Percentiles rank a stretch among this genome's conserved stretches.
These are phyloP conservation scores for Pulicaria dysenterica DNA, from an alignment of 129 eudicot species.

Conservation along the genomic window DNA sequence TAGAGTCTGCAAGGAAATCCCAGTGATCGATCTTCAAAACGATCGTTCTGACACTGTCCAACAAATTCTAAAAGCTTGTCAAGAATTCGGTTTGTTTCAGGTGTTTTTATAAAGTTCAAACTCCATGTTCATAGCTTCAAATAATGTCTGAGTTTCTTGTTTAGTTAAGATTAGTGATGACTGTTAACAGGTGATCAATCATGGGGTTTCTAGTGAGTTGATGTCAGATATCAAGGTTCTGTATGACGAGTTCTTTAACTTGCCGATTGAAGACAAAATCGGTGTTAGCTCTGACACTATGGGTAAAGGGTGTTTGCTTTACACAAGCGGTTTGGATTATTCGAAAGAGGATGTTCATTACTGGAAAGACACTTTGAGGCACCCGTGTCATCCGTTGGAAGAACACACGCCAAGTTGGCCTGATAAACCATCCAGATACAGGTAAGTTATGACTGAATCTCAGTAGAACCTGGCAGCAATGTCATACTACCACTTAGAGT, in stretches of 20 bases:
- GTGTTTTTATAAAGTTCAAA: conserved; percentile 27
- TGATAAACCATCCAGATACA: conserved; percentile 42
- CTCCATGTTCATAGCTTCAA: neutral
- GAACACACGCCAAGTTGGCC: conserved; percentile 43
- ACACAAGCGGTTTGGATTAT: conserved; percentile 38
- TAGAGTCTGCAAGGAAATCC: conserved; percentile 41
- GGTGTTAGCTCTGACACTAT: conserved; percentile 31
- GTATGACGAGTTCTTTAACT: conserved; percentile 49
- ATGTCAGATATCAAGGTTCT: conserved; percentile 39
- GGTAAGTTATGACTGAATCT: conserved; percentile 6
- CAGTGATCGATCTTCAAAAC: conserved; percentile 39
- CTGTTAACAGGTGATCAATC: conserved; percentile 42
- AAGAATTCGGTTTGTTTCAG: conserved; percentile 57
- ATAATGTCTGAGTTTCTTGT: neutral
- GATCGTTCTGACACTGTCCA: conserved; percentile 26
- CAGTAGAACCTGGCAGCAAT: neutral
- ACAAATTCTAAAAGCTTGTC: conserved; percentile 43
- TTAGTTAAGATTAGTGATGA: neutral
- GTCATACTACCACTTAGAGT: neutral
- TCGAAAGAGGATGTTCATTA: conserved; percentile 38
- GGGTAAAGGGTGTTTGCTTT: conserved; percentile 32
- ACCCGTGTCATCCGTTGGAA: conserved; percentile 43
- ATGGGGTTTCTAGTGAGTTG: conserved; percentile 36
- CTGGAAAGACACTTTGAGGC: conserved; percentile 54
- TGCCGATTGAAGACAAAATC: conserved; percentile 39